Evolutionary conservation across 108 stramenopile genomes (phyloP).

Genomic region (Skeletonema grethae): DNA sequence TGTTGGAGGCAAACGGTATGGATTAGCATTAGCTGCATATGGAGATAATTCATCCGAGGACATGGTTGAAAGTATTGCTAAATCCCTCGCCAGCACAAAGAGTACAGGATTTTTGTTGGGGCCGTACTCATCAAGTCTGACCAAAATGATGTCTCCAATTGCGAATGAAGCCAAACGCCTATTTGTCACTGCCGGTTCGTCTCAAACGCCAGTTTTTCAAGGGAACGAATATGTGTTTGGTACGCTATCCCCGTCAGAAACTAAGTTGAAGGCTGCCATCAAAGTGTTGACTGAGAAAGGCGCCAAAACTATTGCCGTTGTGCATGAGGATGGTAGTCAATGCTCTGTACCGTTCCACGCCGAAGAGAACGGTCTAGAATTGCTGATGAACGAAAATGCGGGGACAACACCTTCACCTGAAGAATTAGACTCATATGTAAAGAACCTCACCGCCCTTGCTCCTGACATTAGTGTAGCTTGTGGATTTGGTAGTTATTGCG

Average conservation of each 20-base stretch:
- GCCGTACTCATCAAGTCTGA: constrained; percentile 10
- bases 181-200: constrained; percentile 4
- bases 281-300: too few relatives aligned
- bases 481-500: constrained; percentile 17
- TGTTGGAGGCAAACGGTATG: constrained; percentile 10
- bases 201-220: too few relatives aligned
- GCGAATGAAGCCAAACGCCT: background rate
- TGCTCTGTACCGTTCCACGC: background rate
- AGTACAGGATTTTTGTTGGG: constrained; percentile 1
- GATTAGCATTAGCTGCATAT: background rate
- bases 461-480: constrained; percentile 35
- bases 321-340: too few relatives aligned
- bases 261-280: too few relatives aligned
- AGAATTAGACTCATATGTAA: background rate
- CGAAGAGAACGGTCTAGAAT: background rate
- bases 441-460: background rate
- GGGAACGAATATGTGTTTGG: too few relatives aligned
- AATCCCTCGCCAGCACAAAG: background rate
- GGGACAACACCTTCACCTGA: background rate
- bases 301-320: too few relatives aligned
- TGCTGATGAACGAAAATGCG: background rate
- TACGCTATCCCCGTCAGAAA: too few relatives aligned
- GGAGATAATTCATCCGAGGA: background rate
- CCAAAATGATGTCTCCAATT: constrained; percentile 5
- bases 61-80: background rate